Base-by-base conservation (phyloP, 2,329 filamentous ascomycete species). In the Neurospora sp. region DNA sequence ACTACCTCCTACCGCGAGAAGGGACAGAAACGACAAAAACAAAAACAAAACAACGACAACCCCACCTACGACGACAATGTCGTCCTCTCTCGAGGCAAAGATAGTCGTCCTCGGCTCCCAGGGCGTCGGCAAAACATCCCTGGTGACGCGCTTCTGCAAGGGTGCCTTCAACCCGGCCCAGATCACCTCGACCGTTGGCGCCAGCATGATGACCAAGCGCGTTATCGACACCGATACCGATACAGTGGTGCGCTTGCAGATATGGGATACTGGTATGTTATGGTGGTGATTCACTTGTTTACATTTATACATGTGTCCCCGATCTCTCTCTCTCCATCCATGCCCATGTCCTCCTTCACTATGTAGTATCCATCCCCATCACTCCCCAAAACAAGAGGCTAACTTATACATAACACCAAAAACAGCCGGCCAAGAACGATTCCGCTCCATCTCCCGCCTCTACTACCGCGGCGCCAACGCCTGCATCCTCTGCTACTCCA, bases 401-500 rank as follows among this genome's bases (percentile, higher is more conserved):
- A 71, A 70, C 19, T 62, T 7, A 43, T 23, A 58, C 58, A 39
- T 4, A 2, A 23, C 28, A 36, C 33, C 33, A 52, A 28, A 17
- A 33, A 70, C 78, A 84, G 89, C 95, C 70, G 95, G 95, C 72
- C 95, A 99, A 78, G 95, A 99, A 83, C 89, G 95, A 70, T 99
- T 98, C 80, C 89, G 95, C 76, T 94, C 91, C 72, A 98, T 99
- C 77, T 96, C 93, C 10, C 91, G 94, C 70, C 88, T 99, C 69
- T 98, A 98, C 84, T 99, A 99, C 82, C 91, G 95, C 77, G 94
- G 94, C 78, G 95, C 95, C 72, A 95, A 97, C 78, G 94, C 94
- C 71, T 96, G 93, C 76, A 93, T 97, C 71, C 87, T 97, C 66
- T 97, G 94, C 85, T 97, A 97, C 83, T 92, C 92, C 82, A 96